These are phyloP conservation scores for Kondoa subrosea DNA, from an alignment of 768 basidiomycete genomes.

Conservation along the genomic window DNA sequence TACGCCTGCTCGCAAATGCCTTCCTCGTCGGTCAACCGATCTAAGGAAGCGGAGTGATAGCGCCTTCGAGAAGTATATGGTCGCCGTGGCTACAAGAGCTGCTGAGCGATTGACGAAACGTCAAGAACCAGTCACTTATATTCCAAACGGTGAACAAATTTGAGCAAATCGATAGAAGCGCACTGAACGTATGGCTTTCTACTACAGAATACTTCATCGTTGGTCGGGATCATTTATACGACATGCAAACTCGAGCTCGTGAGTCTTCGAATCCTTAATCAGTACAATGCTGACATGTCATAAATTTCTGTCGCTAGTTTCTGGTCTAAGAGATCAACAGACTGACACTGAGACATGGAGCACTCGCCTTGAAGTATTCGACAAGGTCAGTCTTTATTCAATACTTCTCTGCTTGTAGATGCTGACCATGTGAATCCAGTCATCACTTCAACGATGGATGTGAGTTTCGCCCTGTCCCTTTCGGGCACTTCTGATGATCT, in stretches of 20 bases:
- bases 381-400: neutral
- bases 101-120: neutral
- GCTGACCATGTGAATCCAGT: neutral
- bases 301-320: neutral
- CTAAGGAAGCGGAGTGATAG: neutral
- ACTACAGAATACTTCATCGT: neutral
- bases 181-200: too few species aligned
- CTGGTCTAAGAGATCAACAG: neutral
- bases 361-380: neutral
- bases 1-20: neutral
- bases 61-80: neutral
- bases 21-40: neutral
- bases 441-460: conserved; percentile 4
- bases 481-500: too few species aligned
- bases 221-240: neutral
- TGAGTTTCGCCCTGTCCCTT: too few species aligned
- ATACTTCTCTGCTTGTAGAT: neutral
- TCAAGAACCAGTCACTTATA: neutral
- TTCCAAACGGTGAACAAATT: too few species aligned
- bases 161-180: too few species aligned
- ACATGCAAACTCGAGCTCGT: too few species aligned
- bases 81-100: neutral
- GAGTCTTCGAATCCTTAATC: too few species aligned
- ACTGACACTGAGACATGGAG: neutral
- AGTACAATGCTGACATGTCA: conserved; percentile 6